phyloP scores from a whole-genome alignment of 768 basidiomycete genomes.

The Holtermannia corniformis region DNA sequence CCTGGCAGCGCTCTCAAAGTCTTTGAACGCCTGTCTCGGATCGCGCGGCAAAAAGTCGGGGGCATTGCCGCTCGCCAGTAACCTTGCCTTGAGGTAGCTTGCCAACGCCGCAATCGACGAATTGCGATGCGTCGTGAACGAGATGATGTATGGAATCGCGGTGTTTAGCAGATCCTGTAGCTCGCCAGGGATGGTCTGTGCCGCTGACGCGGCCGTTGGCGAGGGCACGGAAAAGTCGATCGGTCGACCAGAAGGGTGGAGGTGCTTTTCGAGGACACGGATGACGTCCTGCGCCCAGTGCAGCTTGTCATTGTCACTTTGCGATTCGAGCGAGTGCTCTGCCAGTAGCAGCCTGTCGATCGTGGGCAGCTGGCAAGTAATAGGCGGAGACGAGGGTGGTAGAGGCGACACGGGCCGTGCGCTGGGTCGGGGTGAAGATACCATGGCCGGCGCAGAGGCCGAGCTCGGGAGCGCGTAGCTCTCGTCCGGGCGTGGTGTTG shows the following conservation, averaged over 20 bases:
- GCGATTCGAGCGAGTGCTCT: slow-evolving; percentile 47
- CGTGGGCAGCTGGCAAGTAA: slow-evolving; percentile 63
- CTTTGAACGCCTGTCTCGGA: slow-evolving; percentile 72
- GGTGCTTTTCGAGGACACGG: slow-evolving; percentile 60
- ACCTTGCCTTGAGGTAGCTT: slow-evolving; percentile 61
- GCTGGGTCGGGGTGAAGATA: neutral
- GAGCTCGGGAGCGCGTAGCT: too few relatives aligned
- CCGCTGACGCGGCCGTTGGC: slow-evolving; percentile 42
- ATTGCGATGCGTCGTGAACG: slow-evolving; percentile 29
- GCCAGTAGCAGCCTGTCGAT: slow-evolving; percentile 48
- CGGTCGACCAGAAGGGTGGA: slow-evolving; percentile 38
- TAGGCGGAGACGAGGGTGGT: slow-evolving; percentile 23
- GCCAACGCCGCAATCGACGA: slow-evolving; percentile 58
- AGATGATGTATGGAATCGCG: slow-evolving; percentile 50
- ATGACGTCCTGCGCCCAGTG: slow-evolving; percentile 77
- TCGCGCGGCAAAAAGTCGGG: slow-evolving; percentile 55
- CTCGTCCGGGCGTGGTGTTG: too few relatives aligned
- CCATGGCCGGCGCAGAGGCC: too few relatives aligned
- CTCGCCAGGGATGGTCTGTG: slow-evolving; percentile 50
- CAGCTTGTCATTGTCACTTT: slow-evolving; percentile 56
- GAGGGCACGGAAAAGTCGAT: slow-evolving; percentile 24
- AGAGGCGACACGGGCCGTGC: neutral
- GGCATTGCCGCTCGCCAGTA: slow-evolving; percentile 55
- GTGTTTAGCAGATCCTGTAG: slow-evolving; percentile 56
- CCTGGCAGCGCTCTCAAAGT: slow-evolving; percentile 74